phyloP scores from a whole-genome alignment of 1,284 basidiomycete genomes.

The Malassezia globosa region DNA sequence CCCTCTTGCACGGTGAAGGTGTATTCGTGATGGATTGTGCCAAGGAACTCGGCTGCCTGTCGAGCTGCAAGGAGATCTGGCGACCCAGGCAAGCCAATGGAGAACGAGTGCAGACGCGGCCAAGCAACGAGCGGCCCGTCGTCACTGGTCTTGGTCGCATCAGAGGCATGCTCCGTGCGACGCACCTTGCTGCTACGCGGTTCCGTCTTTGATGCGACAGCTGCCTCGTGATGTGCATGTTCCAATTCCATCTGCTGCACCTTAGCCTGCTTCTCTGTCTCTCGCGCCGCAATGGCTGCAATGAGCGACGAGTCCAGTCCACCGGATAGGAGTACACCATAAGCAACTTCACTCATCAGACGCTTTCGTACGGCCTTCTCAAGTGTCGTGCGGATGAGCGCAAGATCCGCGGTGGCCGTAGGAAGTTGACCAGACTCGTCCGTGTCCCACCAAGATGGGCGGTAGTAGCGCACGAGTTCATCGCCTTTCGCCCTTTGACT shows the following conservation, averaged over 20 bases:
- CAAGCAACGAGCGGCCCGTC: conserved; percentile 57
- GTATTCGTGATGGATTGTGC: conserved; percentile 94
- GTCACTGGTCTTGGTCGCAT: conserved; percentile 32
- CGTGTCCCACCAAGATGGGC: conserved; percentile 46
- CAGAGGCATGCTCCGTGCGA: conserved; percentile 12
- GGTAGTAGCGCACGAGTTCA: conserved; percentile 47
- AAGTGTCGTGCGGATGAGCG: conserved; percentile 56
- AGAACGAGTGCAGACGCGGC: conserved; percentile 97
- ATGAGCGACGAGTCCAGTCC: conserved; percentile 94
- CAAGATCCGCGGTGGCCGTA: conserved; percentile 60
- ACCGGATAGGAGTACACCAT: conserved; percentile 88
- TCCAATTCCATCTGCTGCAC: conserved; percentile 48
- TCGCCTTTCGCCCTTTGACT: conserved; percentile 36
- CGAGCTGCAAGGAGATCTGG: conserved; percentile 89
- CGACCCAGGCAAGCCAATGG: conserved; percentile 86
- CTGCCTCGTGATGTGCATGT: conserved; percentile 16
- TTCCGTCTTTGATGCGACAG: background rate
- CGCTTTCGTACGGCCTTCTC: conserved; percentile 90
- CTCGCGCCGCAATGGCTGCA: conserved; percentile 87
- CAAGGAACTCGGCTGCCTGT: conserved; percentile 84
- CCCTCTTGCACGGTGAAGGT: conserved; percentile 98
- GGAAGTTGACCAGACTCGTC: conserved; percentile 57
- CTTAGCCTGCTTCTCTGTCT: conserved; percentile 69
- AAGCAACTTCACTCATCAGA: conserved; percentile 97
- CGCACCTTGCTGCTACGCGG: conserved; percentile 48